Evolutionary conservation across 1,284 basidiomycete genomes (phyloP).

Genomic region (Boletellus dicymbophilus): DNA sequence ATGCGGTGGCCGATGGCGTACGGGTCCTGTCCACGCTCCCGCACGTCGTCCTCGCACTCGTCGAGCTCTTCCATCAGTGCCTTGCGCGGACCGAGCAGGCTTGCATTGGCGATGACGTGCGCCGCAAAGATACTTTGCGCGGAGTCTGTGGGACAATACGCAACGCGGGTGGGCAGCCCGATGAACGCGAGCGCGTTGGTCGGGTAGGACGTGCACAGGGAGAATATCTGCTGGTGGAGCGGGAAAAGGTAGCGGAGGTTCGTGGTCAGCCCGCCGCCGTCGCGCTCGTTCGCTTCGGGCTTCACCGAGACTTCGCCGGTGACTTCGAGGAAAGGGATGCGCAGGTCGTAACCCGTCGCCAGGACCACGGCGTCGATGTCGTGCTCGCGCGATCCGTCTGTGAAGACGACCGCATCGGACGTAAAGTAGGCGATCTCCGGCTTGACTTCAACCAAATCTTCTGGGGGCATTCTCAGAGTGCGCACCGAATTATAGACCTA

Average conservation of each 20-base stretch:
- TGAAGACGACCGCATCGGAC: constrained; percentile 43
- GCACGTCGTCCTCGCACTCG: constrained; percentile 40
- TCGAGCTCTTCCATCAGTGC: constrained; percentile 44
- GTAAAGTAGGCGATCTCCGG: constrained; percentile 53
- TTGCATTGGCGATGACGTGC: constrained; percentile 44
- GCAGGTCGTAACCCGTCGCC: constrained; percentile 56
- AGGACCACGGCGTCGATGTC: constrained; percentile 51
- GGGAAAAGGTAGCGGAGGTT: constrained; percentile 59
- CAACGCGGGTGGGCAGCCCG: constrained; percentile 46
- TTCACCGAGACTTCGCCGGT: constrained; percentile 34
- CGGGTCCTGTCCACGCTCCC: constrained; percentile 45
- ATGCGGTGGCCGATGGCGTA: constrained; percentile 51
- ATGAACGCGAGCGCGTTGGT: constrained; percentile 54
- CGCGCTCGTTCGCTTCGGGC: constrained; percentile 27
- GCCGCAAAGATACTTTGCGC: constrained; percentile 51
- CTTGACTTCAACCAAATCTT: constrained; percentile 35
- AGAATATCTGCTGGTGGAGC: constrained; percentile 53
- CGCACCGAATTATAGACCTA: constrained; percentile 49
- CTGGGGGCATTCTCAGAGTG: constrained; percentile 23
- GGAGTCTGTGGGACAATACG: constrained; percentile 50
- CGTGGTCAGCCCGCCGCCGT: constrained; percentile 36
- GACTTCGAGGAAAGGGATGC: constrained; percentile 51
- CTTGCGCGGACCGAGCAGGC: constrained; percentile 40
- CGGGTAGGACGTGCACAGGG: constrained; percentile 46
- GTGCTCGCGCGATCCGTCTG: constrained; percentile 40